phyloP scores from a whole-genome alignment of 805 yeast species.

The Ascoidea asiatica region DNA sequence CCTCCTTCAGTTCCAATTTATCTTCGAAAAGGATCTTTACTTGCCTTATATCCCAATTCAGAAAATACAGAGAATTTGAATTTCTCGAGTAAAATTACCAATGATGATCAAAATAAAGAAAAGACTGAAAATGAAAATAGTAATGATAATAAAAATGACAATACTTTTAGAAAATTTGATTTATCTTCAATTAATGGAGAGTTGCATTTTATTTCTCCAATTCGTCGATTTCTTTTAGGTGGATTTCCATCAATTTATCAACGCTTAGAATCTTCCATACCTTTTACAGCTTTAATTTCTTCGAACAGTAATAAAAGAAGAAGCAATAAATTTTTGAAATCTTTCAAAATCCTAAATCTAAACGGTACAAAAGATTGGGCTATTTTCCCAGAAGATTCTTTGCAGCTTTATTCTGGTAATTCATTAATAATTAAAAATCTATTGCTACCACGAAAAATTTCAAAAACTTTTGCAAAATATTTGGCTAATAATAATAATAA shows the following conservation, averaged over 20 bases:
- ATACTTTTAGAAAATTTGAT: too few relatives aligned
- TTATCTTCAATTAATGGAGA: background rate
- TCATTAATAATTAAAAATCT: conserved; percentile 27
- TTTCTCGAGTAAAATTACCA: background rate
- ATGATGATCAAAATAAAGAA: too few relatives aligned
- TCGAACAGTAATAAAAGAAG: conserved; percentile 16
- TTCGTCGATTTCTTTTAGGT: conserved; percentile 20
- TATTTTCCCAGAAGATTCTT: conserved; percentile 28
- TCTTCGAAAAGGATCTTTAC: conserved; percentile 30
- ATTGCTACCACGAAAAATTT: conserved; percentile 25
- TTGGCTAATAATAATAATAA: too few relatives aligned
- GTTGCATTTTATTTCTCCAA: background rate
- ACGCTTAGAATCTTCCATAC: conserved; percentile 31
- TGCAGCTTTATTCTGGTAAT: conserved; percentile 42
- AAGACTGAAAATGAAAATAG: too few relatives aligned
- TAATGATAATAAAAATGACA: too few relatives aligned
- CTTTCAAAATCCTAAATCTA: conserved; percentile 30
- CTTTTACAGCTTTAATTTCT: conserved; percentile 29
- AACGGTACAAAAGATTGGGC: conserved; percentile 60
- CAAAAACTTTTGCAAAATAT: conserved; percentile 10
- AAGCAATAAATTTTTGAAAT: conserved; percentile 11
- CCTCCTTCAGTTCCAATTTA: conserved; percentile 40
- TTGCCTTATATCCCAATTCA: conserved; percentile 27
- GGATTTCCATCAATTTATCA: conserved; percentile 32
- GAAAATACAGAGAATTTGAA: background rate